Base-by-base conservation (phyloP, 2,329 filamentous ascomycete species). In the Cladosporium sphaerospermum region DNA sequence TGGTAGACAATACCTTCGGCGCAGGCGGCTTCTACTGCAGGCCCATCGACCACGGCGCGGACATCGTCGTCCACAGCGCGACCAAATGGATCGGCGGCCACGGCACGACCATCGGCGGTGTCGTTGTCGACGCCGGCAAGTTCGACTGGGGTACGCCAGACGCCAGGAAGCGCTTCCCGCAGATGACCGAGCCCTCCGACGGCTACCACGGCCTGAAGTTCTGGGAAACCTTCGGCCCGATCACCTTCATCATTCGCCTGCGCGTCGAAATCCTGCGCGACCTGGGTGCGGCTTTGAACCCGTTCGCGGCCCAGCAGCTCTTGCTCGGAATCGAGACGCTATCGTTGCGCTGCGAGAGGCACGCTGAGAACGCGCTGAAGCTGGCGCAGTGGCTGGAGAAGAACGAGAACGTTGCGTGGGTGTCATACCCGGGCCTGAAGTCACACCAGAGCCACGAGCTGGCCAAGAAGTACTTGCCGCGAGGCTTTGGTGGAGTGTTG, bases 21-120 rank as follows among this genome's bases (percentile, higher is more conserved):
- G 91, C 91, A 10, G 91, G 91, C 55, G 91, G 92, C 47, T 96
- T 88, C 78, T 95, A 89, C 69, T 77, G 85, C 61, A 83, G 86
- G 6, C 91, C 91, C 39, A 92, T 96, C 63, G 85, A 91, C 19
- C 87, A 95, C 70, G 91, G 91, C 52, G 91, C 88, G 58, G 91
- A 96, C 67, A 96, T 96, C 56, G 86, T 96, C 49, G 88, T 96
- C 19, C 90, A 96, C 78, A 93, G 88, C 37, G 90, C 90, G 9
- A 96, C 91, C 54, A 96, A 96, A 73, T 96, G 91, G 91, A 96
- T 97, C 58, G 91, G 91, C 54, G 91, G 91, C 40, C 92, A 97
- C 71, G 92, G 91, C 56, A 68, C 91, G 39, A 96, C 91, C 23
- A 88, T 96, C 60, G 91, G 80, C 54, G 91, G 91, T 56, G 80